Evolutionary conservation across 2,329 filamentous ascomycete species (phyloP), one percentile per base, ranked within the genome.

Genomic region (Ophiostoma piceae): DNA sequence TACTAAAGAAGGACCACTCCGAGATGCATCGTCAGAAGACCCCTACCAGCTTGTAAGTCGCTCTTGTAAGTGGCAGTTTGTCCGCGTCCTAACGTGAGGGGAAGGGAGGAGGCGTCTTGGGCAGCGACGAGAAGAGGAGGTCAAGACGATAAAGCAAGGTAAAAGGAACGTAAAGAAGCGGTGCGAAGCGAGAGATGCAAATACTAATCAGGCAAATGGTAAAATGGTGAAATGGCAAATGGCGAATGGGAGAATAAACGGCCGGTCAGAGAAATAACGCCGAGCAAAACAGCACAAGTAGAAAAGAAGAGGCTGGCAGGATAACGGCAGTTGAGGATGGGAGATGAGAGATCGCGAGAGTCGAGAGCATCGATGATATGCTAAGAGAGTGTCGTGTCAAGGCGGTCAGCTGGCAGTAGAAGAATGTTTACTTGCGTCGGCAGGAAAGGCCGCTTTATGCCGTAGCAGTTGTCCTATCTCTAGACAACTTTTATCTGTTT

Each of bases 11-110:
- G 51, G 51, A 12, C 8, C 51, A 57, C 51, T 57, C 51, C 51
- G 51, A 57, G 51, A 57, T 26, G 51, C 51, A 57, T 57, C 51
- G 51, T 57, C 51, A 57, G 22, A 57, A 57, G 51, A 57, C 51
- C 51, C 22, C 22, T 57, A 26, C 1, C 51, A 26, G 51, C 9
- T 26, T 57, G 51, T 57, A 57, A 26, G 51, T 26, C 9, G 22
- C 19, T 47, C 43, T 47, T 47, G 22, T 29, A 57, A 57, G 51
- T 57, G 19, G 51, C 19, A 22, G 51, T 57, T 57, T 1, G 51
- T 57, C 51, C 51, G 51, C 51, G 51, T 57, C 22, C 22, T 57
- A 57, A 57, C 8, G 16, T 26, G 51, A 57, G n/a, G 51, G 51
- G 51, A 26, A 26, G 51, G 3, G 51, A 57, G 51, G n/a, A 26